Conservation (phyloP, 179 eudicot species). For the Heliamphora pulchella region DNA sequence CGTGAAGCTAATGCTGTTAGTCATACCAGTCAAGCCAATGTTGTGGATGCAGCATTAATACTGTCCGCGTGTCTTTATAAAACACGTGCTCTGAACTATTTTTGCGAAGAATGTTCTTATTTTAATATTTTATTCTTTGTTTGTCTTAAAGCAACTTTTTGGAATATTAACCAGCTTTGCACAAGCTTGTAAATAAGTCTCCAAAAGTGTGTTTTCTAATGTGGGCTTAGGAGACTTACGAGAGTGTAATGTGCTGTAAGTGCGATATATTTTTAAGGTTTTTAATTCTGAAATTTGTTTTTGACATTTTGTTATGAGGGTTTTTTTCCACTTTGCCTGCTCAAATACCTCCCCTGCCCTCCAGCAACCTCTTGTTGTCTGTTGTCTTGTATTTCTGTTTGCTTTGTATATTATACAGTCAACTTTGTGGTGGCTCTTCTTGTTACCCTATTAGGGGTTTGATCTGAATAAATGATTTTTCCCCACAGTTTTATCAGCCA, state of each 20-base stretch:
- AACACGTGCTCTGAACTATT: neutral
- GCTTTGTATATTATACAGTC: neutral
- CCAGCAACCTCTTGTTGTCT: neutral
- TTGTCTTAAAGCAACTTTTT: neutral
- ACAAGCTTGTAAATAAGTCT: neutral
- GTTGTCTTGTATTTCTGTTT: neutral
- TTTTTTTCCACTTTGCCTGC: too few relatives aligned
- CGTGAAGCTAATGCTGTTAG: neutral
- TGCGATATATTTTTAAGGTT: neutral
- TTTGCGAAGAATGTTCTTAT: neutral
- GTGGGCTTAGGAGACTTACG: neutral
- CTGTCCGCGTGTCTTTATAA: neutral
- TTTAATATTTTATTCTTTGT: neutral
- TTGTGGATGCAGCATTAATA: neutral
- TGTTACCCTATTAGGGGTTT: neutral
- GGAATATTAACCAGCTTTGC: neutral
- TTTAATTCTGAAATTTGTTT: neutral
- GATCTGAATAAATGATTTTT: conserved; percentile 16
- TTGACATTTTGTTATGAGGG: too few relatives aligned
- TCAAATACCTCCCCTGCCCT: too few relatives aligned
- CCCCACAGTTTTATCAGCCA: conserved; percentile 50
- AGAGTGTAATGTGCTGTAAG: neutral
- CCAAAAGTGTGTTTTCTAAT: too few relatives aligned
- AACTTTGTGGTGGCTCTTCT: neutral
- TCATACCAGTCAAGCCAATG: neutral